Percentiles rank a stretch among this genome's conserved stretches.
These are phyloP conservation scores for Athelia psychrophila DNA, from an alignment of 1,284 basidiomycete genomes.

Conservation along the genomic window DNA sequence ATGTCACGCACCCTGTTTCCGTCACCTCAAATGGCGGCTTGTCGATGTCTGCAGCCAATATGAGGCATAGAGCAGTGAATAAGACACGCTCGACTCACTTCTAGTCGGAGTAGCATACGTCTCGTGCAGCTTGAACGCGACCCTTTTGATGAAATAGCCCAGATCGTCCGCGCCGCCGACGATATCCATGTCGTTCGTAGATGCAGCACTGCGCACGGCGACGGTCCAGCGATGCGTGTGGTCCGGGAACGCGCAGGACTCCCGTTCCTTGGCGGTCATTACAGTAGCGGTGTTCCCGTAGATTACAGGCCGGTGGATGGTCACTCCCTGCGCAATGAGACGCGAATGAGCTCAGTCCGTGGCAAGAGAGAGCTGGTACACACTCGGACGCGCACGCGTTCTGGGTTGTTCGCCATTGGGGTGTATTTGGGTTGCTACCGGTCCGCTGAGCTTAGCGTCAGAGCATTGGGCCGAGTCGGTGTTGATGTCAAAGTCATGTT, in stretches of 20 bases:
- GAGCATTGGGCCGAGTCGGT: conserved; percentile 26
- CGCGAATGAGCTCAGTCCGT: no score
- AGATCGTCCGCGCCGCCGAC: conserved; percentile 89
- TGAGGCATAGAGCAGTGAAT: not conserved
- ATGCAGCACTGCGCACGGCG: conserved; percentile 82
- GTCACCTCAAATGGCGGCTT: conserved; percentile 93
- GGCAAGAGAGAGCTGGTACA: conserved; percentile 4
- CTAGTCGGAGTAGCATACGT: conserved; percentile 91
- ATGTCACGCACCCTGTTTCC: conserved; percentile 75
- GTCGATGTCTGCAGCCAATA: conserved; percentile 67
- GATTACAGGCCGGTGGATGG: conserved; percentile 88
- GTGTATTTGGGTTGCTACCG: conserved; percentile 19
- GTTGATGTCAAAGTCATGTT: not conserved
- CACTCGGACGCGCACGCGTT: conserved; percentile 66
- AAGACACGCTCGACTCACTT: conserved; percentile 51
- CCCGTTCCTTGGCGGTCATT: conserved; percentile 75
- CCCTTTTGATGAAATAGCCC: conserved; percentile 88
- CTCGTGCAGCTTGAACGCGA: conserved; percentile 97
- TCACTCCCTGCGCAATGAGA: conserved; percentile 66
- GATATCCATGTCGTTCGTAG: conserved; percentile 57
- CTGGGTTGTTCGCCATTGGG: conserved; percentile 61
- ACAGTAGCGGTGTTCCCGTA: conserved; percentile 95
- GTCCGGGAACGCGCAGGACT: conserved; percentile 51
- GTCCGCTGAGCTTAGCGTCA: conserved; percentile 21
- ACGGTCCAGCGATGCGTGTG: conserved; percentile 99